These are phyloP conservation scores for Whalleya microplaca DNA, from an alignment of 2,329 filamentous ascomycete genomes.

Conservation along the genomic window DNA sequence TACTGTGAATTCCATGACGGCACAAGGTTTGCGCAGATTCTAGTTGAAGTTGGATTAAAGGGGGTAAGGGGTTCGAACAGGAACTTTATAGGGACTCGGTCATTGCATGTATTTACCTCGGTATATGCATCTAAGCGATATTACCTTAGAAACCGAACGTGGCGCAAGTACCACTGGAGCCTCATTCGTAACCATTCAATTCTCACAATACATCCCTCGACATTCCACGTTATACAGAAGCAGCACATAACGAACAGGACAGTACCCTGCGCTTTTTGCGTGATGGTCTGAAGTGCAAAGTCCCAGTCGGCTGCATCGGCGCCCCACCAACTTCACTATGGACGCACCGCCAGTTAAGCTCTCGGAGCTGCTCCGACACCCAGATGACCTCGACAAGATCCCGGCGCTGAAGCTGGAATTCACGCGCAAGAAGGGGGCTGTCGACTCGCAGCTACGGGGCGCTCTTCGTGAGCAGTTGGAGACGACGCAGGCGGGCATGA, in stretches of 20 bases:
- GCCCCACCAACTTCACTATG: slow-evolving; percentile 48
- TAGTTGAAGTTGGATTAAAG: no score
- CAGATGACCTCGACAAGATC: slow-evolving; percentile 98
- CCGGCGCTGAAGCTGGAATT: slow-evolving; percentile 88
- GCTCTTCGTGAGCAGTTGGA: slow-evolving; percentile 92
- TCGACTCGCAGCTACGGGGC: slow-evolving; percentile 87
- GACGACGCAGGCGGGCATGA: slow-evolving; percentile 92
- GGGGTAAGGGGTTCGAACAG: no score
- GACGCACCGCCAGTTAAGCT: slow-evolving; percentile 77
- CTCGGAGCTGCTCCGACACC: slow-evolving; percentile 89
- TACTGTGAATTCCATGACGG: no score
- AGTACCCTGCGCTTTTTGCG: slow-evolving; percentile 9
- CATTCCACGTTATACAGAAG: neutral
- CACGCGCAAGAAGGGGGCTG: slow-evolving; percentile 86
- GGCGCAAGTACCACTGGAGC: neutral
- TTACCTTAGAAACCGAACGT: no score
- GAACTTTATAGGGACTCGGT: no score
- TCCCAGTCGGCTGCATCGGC: slow-evolving; percentile 30
- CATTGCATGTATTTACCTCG: no score
- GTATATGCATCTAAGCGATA: no score
- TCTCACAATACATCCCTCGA: neutral
- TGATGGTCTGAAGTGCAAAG: slow-evolving; percentile 31
- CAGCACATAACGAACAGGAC: neutral
- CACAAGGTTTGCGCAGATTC: no score
- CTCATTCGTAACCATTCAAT: neutral